Base-by-base conservation (phyloP, 2,329 filamentous ascomycete species). In the Diaporthe caulivora region DNA sequence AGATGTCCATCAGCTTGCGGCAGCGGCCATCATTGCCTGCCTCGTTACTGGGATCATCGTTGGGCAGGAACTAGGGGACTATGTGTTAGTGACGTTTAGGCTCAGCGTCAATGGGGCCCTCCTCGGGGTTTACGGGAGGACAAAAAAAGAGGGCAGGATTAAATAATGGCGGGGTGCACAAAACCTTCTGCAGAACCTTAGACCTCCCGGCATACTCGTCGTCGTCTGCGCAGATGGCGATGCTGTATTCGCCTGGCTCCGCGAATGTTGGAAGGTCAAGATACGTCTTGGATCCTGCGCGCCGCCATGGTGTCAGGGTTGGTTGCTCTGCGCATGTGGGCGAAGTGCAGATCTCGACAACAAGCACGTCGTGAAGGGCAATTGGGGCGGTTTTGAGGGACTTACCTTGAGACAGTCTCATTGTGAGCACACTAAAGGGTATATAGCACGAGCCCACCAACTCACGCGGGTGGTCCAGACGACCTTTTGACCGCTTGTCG, bases 1-100 rank as follows among this genome's bases (percentile, higher is more conserved):
- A 75, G 71, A 75, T 71, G 74, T 75, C 74, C 67, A 75, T 71
- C 53, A 75, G 60, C 74, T 73, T 75, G 37, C 74, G 74, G 67
- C 68, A 73, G 71, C 74, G 74, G 2, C 44, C 67, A 54, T 75
- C 73, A 29, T 71, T 54, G 60, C 71, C 65, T 29, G 67, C 53
- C 65, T 51, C 71, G 37, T 42, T 70, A 49, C 65, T 51, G 29
- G 74, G 67, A 55, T 74, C 72, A 73, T 70, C 74, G 62, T 47
- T 73, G 74, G 55, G 18, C 55, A 67, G 44, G 58, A 75, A 75
- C 73, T 75, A 65, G 58, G 40, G 64, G 40, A 53, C 60, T 42
- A 18, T 51, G 15, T 47, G 37, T 34, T 69, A 64, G 60, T 24
- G 42, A 71, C 40, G 44, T 17, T 44, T 54, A 62, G 13, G 55